These are phyloP conservation scores for Tilletia horrida DNA, from an alignment of 1,284 basidiomycete genomes.

Conservation along the genomic window DNA sequence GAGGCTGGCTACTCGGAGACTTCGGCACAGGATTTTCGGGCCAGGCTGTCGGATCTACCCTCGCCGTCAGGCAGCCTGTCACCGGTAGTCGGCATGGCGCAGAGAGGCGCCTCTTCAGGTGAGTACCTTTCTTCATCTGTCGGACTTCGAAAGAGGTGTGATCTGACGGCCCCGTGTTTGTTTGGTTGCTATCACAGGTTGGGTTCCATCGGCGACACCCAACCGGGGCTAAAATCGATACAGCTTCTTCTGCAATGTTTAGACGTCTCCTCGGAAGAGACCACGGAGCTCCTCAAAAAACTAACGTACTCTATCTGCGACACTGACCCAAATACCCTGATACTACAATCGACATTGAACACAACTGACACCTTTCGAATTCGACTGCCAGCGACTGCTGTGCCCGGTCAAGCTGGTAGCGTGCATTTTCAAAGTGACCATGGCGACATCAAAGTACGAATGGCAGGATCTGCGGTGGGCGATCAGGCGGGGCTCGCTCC, in stretches of 20 bases:
- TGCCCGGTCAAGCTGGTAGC: slow-evolving; percentile 18
- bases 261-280: slow-evolving; percentile 17
- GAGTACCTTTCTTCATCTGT: too few relatives aligned
- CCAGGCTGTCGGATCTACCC: slow-evolving; percentile 2
- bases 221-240: slow-evolving; percentile 28
- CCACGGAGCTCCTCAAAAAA: neutral
- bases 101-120: slow-evolving; percentile 16
- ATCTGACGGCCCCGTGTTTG: too few relatives aligned
- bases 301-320: neutral
- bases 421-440: slow-evolving; percentile 16
- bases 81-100: slow-evolving; percentile 24
- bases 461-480: slow-evolving; percentile 18
- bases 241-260: slow-evolving; percentile 28
- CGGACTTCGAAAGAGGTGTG: too few relatives aligned
- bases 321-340: slow-evolving; percentile 14
- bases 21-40: slow-evolving; percentile 4
- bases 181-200: slow-evolving; percentile 23
- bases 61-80: slow-evolving; percentile 13
- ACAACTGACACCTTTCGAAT: slow-evolving; percentile 12
- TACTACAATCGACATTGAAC: slow-evolving; percentile 15
- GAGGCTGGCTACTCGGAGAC: too few relatives aligned
- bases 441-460: neutral
- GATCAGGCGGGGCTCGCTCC: slow-evolving; percentile 27
- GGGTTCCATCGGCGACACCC: slow-evolving; percentile 33
- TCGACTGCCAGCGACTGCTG: neutral